phyloP scores from a whole-genome alignment of 2,329 filamentous ascomycete species.

The Claviceps sp. region DNA sequence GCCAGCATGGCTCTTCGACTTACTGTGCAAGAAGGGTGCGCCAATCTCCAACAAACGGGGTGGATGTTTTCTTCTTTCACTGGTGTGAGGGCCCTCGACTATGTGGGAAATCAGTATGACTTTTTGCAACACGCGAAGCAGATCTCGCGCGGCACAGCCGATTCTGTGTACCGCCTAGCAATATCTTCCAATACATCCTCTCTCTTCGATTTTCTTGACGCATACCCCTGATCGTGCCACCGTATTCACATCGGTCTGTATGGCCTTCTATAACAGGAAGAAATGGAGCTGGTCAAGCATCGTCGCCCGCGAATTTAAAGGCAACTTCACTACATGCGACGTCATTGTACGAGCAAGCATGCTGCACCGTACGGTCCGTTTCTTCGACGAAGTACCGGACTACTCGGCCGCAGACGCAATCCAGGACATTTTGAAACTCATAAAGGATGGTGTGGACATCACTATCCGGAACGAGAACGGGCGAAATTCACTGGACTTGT shows the following conservation, averaged over 20 bases:
- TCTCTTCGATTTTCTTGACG: background rate
- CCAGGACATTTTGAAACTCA: background rate
- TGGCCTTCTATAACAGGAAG: too few relatives aligned
- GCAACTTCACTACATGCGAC: too few relatives aligned
- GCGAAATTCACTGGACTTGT: background rate
- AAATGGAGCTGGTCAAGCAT: too few relatives aligned
- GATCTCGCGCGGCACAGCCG: background rate
- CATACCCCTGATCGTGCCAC: too few relatives aligned
- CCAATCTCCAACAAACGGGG: background rate
- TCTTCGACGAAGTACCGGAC: background rate
- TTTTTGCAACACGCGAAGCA: background rate
- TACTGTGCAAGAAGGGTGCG: background rate
- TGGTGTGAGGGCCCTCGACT: background rate
- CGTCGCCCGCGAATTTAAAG: too few relatives aligned
- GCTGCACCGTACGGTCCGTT: background rate
- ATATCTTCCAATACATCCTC: background rate
- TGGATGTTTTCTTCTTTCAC: background rate
- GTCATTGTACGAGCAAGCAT: background rate
- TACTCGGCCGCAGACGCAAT: too few relatives aligned
- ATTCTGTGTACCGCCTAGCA: background rate
- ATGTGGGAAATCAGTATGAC: background rate
- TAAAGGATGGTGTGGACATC: background rate
- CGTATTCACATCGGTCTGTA: too few relatives aligned
- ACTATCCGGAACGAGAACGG: background rate
- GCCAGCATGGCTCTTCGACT: background rate